Conservation (phyloP, 495 filamentous ascomycete species). For the Hyaloscypha finlandica region DNA sequence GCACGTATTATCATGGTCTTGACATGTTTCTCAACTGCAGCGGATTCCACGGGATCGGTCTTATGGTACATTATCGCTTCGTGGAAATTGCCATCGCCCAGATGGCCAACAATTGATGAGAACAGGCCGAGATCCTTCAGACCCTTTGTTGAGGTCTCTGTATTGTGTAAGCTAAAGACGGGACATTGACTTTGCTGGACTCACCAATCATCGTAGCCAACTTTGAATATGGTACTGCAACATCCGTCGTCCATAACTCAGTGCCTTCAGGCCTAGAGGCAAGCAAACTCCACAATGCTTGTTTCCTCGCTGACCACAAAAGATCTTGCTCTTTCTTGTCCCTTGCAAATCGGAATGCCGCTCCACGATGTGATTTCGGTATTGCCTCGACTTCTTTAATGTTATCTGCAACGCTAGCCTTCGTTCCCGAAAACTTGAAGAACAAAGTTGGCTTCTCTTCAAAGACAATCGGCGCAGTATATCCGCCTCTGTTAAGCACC, state of each 20-base stretch:
- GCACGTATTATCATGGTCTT: slow-evolving; percentile 85
- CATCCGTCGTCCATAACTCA: slow-evolving; percentile 74
- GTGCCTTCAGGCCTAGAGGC: slow-evolving; percentile 61
- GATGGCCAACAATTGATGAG: slow-evolving; percentile 74
- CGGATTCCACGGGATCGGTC: slow-evolving; percentile 63
- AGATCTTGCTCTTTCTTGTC: slow-evolving; percentile 63
- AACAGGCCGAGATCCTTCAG: slow-evolving; percentile 80
- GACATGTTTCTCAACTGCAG: slow-evolving; percentile 72
- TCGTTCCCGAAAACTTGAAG: slow-evolving; percentile 80
- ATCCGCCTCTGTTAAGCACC: slow-evolving; percentile 68
- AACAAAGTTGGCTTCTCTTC: slow-evolving; percentile 77
- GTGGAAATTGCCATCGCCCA: slow-evolving; percentile 92
- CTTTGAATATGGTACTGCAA: slow-evolving; percentile 82
- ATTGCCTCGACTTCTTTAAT: slow-evolving; percentile 65
- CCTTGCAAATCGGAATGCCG: slow-evolving; percentile 72
- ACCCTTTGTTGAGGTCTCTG: slow-evolving; percentile 79
- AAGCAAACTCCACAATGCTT: slow-evolving; percentile 72
- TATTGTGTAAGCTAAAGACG: not conserved
- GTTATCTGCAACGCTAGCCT: slow-evolving; percentile 64
- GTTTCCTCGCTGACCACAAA: slow-evolving; percentile 76
- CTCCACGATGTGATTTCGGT: slow-evolving; percentile 57
- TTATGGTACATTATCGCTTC: slow-evolving; percentile 82
- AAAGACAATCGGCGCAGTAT: slow-evolving; percentile 64
- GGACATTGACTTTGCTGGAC: not conserved
- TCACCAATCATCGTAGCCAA: slow-evolving; percentile 79